Evolutionary conservation across 2,329 filamentous ascomycete species (phyloP), one percentile per base, ranked within the genome.

Genomic region (Blastomyces emzantsi): DNA sequence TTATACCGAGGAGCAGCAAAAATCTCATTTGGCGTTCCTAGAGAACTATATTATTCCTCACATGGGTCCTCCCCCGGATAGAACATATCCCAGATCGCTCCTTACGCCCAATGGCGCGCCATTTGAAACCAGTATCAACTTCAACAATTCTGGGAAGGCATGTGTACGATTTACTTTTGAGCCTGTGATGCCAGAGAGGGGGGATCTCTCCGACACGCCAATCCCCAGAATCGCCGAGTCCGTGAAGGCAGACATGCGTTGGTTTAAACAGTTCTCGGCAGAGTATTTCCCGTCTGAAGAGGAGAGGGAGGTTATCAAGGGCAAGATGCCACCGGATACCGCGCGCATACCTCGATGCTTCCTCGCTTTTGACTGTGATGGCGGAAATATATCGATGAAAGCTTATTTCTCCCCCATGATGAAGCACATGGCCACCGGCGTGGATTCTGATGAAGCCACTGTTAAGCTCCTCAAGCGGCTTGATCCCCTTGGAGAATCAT

Each of bases 51-150:
- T 49, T 22, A 22, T 49, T 49, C 45, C 45, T 19, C 30, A 55
- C 17, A 55, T 55, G 52, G 52, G 52, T 36, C 52, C 28, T 36
- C 52, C 52, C 52, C 52, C 52, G 7, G 25, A 55, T 36, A 30
- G 7, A 55, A 36, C 52, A 30, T 28, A 15, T 30, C 28, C 52
- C 52, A 36, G 52, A 55, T 55, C 52, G 25, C 52, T 55, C 11
- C 52, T 55, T 55, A 55, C 52, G 13, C 52, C 52, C 52, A 55
- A 55, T 55, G 52, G 52, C 11, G 28, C 52, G 52, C 52, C 28
- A 19, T 55, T 55, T 55, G 52, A 55, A 55, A 22, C 52, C 33
- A 55, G 52, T 36, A 55, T 55, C 25, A 55, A 55, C 52, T 55
- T 55, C 52, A 55, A 36, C 33, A 55, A 36, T 36, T 22, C 52